Conservation (phyloP, 1,284 basidiomycete genomes). For the Ganoderma boninense region DNA sequence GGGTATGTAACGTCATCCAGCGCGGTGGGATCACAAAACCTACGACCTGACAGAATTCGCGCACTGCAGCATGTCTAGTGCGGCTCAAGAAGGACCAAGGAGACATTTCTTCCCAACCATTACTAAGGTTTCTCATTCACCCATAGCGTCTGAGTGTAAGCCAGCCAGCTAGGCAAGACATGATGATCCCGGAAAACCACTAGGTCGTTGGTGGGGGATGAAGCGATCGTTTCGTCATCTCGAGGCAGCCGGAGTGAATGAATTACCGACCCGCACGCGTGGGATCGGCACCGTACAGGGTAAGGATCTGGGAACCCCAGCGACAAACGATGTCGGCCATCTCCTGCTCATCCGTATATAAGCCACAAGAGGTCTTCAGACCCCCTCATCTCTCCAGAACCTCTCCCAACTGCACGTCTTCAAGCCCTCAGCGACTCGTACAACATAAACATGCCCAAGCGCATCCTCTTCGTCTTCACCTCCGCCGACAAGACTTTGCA, state of each 20-base stretch:
- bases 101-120: not conserved
- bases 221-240: not conserved
- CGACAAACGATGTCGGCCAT: not conserved
- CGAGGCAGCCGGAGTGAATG: not conserved
- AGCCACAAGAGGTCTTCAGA: not conserved
- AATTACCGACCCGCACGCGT: not conserved
- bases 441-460: conserved; percentile 39
- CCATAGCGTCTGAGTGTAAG: not conserved
- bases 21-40: not conserved
- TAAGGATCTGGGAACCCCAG: not conserved
- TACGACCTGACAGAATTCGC: not conserved
- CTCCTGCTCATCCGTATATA: not conserved
- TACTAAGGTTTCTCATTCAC: not conserved
- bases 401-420: not conserved
- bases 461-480: conserved; percentile 80
- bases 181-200: not conserved
- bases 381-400: not conserved
- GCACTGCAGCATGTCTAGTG: not conserved
- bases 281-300: not conserved
- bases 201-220: not conserved
- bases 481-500: conserved; percentile 71
- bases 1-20: not conserved
- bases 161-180: not conserved
- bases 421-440: not conserved
- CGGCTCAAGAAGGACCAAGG: not conserved